Percentiles rank a stretch among this genome's conserved stretches.
Conservation (phyloP, 257 asterid species). For the Lavandula angustifolia region DNA sequence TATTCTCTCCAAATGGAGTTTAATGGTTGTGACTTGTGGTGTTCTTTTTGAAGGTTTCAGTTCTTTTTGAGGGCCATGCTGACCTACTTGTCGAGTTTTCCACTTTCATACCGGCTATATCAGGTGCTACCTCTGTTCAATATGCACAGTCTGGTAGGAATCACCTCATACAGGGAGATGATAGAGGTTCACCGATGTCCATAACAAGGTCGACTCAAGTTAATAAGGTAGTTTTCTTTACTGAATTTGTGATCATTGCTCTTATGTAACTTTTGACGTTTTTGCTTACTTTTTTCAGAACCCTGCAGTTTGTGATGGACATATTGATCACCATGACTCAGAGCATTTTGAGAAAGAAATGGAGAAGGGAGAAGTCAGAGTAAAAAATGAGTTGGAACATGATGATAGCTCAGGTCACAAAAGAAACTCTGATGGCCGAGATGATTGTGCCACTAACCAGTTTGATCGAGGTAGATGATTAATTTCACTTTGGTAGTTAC, state of each 20-base stretch:
- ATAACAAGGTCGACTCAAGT: conserved; percentile 42
- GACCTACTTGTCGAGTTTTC: conserved; percentile 94
- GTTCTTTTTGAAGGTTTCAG: conserved; percentile 65
- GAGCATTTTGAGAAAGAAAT: conserved; percentile 54
- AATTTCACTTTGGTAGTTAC: conserved; percentile 22
- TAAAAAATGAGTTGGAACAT: conserved; percentile 50
- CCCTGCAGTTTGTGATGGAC: conserved; percentile 47
- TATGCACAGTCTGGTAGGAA: conserved; percentile 52
- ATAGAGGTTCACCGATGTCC: conserved; percentile 58
- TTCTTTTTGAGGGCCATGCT: conserved; percentile 73
- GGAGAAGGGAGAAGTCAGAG: conserved; percentile 50
- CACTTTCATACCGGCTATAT: conserved; percentile 81
- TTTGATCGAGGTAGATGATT: conserved; percentile 55
- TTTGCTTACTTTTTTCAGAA: conserved; percentile 49
- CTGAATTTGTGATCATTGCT: conserved; percentile 28
- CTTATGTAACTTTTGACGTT: conserved; percentile 27
- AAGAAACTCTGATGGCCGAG: conserved; percentile 51
- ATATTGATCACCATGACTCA: conserved; percentile 46
- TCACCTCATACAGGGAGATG: conserved; percentile 49
- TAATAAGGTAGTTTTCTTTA: conserved; percentile 59
- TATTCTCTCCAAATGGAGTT: conserved; percentile 15
- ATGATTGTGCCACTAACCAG: conserved; percentile 51
- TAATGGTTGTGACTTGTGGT: conserved; percentile 26
- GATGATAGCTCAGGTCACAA: conserved; percentile 45
- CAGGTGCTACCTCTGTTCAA: conserved; percentile 58